Conservation (phyloP, 495 filamentous ascomycete genomes). For the Lentithecium fluviatile region DNA sequence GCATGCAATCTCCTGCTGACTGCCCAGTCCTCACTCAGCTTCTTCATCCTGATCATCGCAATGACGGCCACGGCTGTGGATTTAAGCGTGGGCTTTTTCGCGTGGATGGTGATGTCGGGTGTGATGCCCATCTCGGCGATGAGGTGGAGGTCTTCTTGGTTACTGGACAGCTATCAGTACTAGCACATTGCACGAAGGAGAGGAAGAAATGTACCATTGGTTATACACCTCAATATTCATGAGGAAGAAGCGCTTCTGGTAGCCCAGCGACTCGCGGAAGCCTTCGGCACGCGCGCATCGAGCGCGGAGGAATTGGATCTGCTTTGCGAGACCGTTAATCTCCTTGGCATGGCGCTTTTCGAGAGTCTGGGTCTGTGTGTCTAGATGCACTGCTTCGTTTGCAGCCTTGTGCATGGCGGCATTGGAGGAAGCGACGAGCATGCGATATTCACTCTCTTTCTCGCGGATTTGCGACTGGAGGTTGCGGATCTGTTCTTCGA, state of each 20-base stretch:
- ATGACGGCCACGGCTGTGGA: conserved; percentile 54
- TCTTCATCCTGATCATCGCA: conserved; percentile 56
- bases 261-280: conserved; percentile 73
- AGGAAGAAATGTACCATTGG: conserved; percentile 64
- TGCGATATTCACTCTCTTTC: conserved; percentile 36
- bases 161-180: conserved; percentile 55
- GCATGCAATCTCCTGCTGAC: conserved; percentile 40
- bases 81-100: conserved; percentile 48
- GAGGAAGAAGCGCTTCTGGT: conserved; percentile 71
- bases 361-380: conserved; percentile 21
- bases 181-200: neutral
- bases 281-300: conserved; percentile 73
- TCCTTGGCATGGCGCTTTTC: conserved; percentile 73
- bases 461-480: conserved; percentile 9
- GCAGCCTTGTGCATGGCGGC: conserved; percentile 3
- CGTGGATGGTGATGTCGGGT: conserved; percentile 44
- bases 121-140: conserved; percentile 75
- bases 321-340: conserved; percentile 76
- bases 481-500: conserved; percentile 1
- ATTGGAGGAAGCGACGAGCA: conserved; percentile 9
- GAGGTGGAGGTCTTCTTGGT: conserved; percentile 84
- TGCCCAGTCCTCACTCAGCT: conserved; percentile 52
- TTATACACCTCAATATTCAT: conserved; percentile 78
- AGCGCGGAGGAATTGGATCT: conserved; percentile 85
- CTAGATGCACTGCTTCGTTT: conserved; percentile 16